phyloP scores from a whole-genome alignment of 208 protist genomes.

The Trypanosoma melophagium region DNA sequence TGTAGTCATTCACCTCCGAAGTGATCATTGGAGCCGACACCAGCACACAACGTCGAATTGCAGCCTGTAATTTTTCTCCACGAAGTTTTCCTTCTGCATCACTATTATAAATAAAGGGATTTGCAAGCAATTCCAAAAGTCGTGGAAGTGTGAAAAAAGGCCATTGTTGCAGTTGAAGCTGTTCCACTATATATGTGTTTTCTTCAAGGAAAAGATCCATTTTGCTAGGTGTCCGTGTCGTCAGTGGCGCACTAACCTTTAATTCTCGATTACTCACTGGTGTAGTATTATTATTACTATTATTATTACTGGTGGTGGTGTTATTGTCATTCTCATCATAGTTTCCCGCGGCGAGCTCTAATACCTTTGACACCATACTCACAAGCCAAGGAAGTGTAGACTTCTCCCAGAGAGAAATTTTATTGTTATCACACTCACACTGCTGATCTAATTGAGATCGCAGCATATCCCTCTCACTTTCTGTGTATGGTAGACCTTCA shows the following conservation, averaged over 20 bases:
- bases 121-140: slow-evolving; percentile 66
- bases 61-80: slow-evolving; percentile 66
- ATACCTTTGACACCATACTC: slow-evolving; percentile 48
- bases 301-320: not conserved
- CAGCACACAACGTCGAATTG: slow-evolving; percentile 73
- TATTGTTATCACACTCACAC: too few species aligned
- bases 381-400: slow-evolving; percentile 28
- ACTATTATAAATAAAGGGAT: slow-evolving; percentile 39
- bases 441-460: too few species aligned
- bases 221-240: not conserved
- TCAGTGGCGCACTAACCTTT: not conserved
- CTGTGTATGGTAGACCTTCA: not conserved
- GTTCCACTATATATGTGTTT: slow-evolving; percentile 73
- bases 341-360: slow-evolving; percentile 43
- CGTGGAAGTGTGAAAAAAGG: slow-evolving; percentile 75
- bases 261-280: not conserved
- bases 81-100: slow-evolving; percentile 37
- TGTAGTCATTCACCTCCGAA: too few species aligned
- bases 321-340: slow-evolving; percentile 21
- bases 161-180: slow-evolving; percentile 63
- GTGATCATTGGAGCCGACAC: slow-evolving; percentile 44
- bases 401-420: slow-evolving; percentile 1
- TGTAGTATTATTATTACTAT: not conserved
- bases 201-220: slow-evolving; percentile 68
- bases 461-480: not conserved